Base-by-base conservation (phyloP, 495 filamentous ascomycete genomes). In the Daldinia childiae region DNA sequence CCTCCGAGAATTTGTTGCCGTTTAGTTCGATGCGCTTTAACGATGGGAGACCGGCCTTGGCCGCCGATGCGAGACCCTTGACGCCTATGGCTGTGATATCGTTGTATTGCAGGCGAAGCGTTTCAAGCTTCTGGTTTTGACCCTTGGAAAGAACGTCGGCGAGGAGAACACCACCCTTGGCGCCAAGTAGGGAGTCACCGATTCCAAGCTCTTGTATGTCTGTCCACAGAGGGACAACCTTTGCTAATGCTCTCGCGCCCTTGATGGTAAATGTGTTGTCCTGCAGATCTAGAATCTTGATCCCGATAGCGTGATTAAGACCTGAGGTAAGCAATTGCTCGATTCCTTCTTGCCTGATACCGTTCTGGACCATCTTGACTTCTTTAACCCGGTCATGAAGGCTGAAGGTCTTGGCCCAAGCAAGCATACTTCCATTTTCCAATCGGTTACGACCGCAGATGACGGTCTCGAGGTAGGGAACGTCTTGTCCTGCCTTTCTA, bases 291-390 rank as follows among this genome's bases (percentile, higher is more conserved):
- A 98, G 78, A 48, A 92, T 85, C 77, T 88, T 79, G 38, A 99
- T 84, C 36, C 81, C 81, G 21, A 76, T 83, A 34, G 91, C 87
- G 68, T 90, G 85, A 58, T 86, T 83, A 43, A 99, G 84, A 67
- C 95, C 95, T 52, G 93, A 84, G 65, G 86, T 88, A 55, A 99
- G 76, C 52, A 99, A 80, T 68, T 87, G 82, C 58, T 88, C 87
- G 73, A 97, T 93, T 65, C 95, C 95, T 81, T 98, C 93, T 76
- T 95, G 93, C 34, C 95, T 88, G 68, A 99, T 99, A 54, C 96
- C 95, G 79, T 99, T 98, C 80, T 98, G 95, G 38, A 95, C 93
- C 95, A 99, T 98, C 87, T 94, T 97, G 61, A 99, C 88, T 57
- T 89, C 89, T 79, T 90, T 91, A 32, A 98, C 84, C 29, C 87